Base-by-base conservation (phyloP, 1,284 basidiomycete species). In the Peniophora sp. region DNA sequence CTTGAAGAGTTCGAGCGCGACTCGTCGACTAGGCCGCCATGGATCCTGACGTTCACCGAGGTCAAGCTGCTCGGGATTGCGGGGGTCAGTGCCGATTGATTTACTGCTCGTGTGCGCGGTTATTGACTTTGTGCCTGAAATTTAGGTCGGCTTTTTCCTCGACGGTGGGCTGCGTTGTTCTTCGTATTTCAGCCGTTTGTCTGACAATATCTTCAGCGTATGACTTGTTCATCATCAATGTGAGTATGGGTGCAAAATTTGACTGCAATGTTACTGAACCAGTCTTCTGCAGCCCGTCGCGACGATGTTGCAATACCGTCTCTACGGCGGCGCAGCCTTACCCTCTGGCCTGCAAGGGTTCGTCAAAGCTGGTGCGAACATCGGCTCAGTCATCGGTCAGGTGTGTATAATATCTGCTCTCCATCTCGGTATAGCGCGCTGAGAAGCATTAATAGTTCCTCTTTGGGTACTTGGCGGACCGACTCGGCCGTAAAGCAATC, bases 161-260 rank as follows among this genome's bases (percentile, higher is more conserved):
- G 83, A 84, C 61, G 81, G 81, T 79, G 57, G 37, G 72, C 63
- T n/a, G 51, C 11, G 36, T 49, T 22, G 18, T 32, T 36, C 17
- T 10, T 15, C 2, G 24, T 37, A 50, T 23, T 48, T 52, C 17
- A 51, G 20, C 48, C 8, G 18, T 17, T 22, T 17, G 23, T 32
- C 45, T 34, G 10, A 46, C 44, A 24, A 18, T 17, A 48, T 20
- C 49, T 27, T 14, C 54, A 84, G 83, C 84, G 2, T 87, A 88
- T 57, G 84, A 88, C 62, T 68, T 88, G 14, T 88, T 89, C 66
- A 81, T 88, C 54, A 88, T 89, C 67, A 88, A 88, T 64, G 81
- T 80, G 55, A 48, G 76, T 58, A 27, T 20, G n/a, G 43, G 35
- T 44, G 24, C 36, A n/a, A 36, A 36, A 35, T 27, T 52, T 24